Evolutionary conservation across 2,329 filamentous ascomycete genomes (phyloP).

Genomic region (Aspergillus pseudotamarii): DNA sequence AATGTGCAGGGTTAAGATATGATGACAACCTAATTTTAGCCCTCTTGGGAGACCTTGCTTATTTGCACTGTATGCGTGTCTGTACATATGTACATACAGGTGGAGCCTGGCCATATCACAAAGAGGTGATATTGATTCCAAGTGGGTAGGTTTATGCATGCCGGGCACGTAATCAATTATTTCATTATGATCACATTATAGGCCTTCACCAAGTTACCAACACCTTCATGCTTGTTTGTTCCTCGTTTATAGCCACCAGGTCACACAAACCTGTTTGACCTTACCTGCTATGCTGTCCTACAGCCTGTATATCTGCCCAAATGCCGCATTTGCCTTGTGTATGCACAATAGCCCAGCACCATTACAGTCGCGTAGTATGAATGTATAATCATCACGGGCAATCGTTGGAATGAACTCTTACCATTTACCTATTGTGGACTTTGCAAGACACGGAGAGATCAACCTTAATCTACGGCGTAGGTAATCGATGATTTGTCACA

Average conservation of each 20-base stretch:
- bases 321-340: neutral
- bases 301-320: neutral
- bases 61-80: neutral
- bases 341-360: neutral
- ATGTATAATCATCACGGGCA: neutral
- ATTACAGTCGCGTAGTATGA: neutral
- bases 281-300: neutral
- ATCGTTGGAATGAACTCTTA: neutral
- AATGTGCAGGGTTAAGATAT: neutral
- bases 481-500: neutral
- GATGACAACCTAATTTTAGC: neutral
- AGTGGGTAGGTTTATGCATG: conserved; percentile 4
- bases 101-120: neutral
- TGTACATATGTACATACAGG: neutral
- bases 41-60: neutral
- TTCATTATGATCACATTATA: neutral
- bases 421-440: conserved; percentile 6
- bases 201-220: neutral
- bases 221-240: neutral
- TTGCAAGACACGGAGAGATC: neutral
- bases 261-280: conserved; percentile 6
- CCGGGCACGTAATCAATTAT: conserved; percentile 1
- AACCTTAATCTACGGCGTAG: neutral
- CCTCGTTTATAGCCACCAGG: neutral
- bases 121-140: neutral